phyloP scores from a whole-genome alignment of 805 yeast genomes.

The Zygoascus bituminiphila region DNA sequence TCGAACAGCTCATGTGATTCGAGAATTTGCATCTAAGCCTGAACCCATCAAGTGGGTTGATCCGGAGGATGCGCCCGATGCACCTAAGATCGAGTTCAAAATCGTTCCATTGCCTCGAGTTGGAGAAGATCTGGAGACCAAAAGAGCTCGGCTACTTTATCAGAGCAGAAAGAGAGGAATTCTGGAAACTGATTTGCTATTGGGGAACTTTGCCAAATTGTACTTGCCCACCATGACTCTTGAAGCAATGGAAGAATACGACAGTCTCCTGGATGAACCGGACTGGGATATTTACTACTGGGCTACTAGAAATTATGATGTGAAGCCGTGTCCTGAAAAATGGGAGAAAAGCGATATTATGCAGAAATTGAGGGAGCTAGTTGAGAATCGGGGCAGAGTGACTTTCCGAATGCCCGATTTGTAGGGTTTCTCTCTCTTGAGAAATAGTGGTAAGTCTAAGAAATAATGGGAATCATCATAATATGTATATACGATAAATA shows the following conservation, averaged over 20 bases:
- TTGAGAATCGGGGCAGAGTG: conserved; percentile 62
- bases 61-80: not conserved
- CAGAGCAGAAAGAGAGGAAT: conserved; percentile 95
- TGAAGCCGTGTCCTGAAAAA: conserved; percentile 79
- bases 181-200: conserved; percentile 79
- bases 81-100: conserved; percentile 44
- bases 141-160: conserved; percentile 81
- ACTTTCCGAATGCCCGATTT: conserved; percentile 83
- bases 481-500: not conserved
- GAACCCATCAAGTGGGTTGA: not conserved
- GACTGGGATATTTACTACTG: conserved; percentile 99
- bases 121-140: conserved; percentile 63
- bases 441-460: not conserved
- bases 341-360: conserved; percentile 69
- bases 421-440: too few species aligned
- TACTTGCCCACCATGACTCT: conserved; percentile 50
- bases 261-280: conserved; percentile 73
- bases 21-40: not conserved
- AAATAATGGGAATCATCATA: too few species aligned
- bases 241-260: conserved; percentile 78
- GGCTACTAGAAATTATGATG: conserved; percentile 74
- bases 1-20: not conserved
- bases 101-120: conserved; percentile 73
- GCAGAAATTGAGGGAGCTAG: conserved; percentile 57
- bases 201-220: conserved; percentile 77